phyloP scores from a whole-genome alignment of 306 rosid genomes.

The Oemleria cerasiformis region DNA sequence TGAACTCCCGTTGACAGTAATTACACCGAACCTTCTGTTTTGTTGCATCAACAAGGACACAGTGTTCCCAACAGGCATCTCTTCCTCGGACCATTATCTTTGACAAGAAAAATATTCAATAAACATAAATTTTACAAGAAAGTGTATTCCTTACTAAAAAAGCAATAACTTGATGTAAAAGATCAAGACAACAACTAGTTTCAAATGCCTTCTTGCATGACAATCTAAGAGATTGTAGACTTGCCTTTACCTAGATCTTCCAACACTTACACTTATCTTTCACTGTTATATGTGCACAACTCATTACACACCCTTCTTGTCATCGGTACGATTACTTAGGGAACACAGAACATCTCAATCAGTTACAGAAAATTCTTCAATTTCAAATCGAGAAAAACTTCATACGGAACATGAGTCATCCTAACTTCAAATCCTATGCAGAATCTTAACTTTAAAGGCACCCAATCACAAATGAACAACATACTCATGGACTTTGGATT shows the following conservation, averaged over 20 bases:
- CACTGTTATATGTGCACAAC: neutral
- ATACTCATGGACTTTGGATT: neutral
- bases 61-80: constrained; percentile 84
- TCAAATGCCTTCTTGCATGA: neutral
- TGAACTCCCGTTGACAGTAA: constrained; percentile 68
- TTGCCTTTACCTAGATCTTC: neutral
- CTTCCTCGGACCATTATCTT: constrained; percentile 70
- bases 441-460: neutral
- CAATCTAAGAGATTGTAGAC: neutral
- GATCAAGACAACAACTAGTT: neutral
- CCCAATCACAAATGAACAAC: neutral
- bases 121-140: neutral
- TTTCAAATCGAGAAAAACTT: neutral
- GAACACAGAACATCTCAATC: neutral
- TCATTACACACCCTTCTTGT: neutral
- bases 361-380: neutral
- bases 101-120: constrained; percentile 21
- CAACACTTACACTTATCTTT: neutral
- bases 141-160: neutral
- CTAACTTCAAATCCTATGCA: neutral
- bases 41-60: constrained; percentile 59
- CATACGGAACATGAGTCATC: neutral
- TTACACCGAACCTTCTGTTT: constrained; percentile 70
- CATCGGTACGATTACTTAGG: neutral
- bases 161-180: neutral